These are phyloP conservation scores for Alternaria arbusti DNA, from an alignment of 2,329 filamentous ascomycete species.

Conservation along the genomic window DNA sequence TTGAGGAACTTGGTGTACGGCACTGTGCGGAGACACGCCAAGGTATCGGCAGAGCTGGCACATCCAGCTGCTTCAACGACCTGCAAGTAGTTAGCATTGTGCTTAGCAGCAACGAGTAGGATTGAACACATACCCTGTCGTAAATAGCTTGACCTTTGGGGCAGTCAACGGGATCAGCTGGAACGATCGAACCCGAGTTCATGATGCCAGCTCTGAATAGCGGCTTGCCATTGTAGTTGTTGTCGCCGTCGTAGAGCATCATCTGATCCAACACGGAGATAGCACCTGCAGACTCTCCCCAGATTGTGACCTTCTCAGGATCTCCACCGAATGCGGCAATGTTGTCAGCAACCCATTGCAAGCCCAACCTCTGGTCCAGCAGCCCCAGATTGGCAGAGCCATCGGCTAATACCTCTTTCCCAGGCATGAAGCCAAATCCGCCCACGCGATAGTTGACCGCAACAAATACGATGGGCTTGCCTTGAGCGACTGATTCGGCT, in stretches of 20 bases:
- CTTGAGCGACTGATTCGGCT: constrained; percentile 52
- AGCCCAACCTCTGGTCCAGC: constrained; percentile 72
- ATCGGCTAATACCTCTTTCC: constrained; percentile 70
- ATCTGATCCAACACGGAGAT: constrained; percentile 82
- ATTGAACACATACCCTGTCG: constrained; percentile 50
- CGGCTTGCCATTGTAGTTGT: constrained; percentile 74
- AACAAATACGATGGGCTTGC: constrained; percentile 75
- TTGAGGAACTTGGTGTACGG: constrained; percentile 60
- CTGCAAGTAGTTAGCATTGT: constrained; percentile 62
- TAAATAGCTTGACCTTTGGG: constrained; percentile 68
- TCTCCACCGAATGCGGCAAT: constrained; percentile 81
- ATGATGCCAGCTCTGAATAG: constrained; percentile 81
- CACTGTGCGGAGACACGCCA: constrained; percentile 56
- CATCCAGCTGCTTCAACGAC: constrained; percentile 58
- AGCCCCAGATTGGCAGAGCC: constrained; percentile 74
- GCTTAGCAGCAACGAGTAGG: constrained; percentile 10
- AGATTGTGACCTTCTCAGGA: constrained; percentile 78
- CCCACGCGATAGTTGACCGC: constrained; percentile 79
- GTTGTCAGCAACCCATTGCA: constrained; percentile 80
- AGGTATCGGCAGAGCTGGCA: constrained; percentile 48
- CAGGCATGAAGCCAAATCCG: constrained; percentile 76
- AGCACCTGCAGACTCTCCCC: constrained; percentile 65
- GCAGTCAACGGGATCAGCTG: constrained; percentile 64
- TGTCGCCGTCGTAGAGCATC: constrained; percentile 73
- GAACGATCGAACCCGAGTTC: constrained; percentile 54